phyloP scores from a whole-genome alignment of 768 basidiomycete genomes.

The Tremella mesenterica region DNA sequence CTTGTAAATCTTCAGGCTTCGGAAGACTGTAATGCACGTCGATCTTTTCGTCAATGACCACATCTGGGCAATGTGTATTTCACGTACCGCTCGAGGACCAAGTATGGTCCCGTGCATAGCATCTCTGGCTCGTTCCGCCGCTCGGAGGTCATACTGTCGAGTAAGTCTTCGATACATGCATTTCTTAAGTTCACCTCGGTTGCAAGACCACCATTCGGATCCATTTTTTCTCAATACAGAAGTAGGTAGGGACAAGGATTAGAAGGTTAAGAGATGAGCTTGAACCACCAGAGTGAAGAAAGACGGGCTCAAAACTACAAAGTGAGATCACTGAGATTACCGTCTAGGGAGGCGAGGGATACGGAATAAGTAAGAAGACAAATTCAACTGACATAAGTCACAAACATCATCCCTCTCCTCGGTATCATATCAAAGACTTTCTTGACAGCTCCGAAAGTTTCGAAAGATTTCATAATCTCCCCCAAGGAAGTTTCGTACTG shows the following conservation, averaged over 20 bases:
- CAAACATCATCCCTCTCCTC: slow-evolving; percentile 96
- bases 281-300: too few species aligned
- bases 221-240: too few species aligned
- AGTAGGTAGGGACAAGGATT: neutral
- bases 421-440: slow-evolving; percentile 92
- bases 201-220: too few species aligned
- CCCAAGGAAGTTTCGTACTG: slow-evolving; percentile 48
- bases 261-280: too few species aligned
- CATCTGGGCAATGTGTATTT: neutral
- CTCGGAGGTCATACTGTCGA: slow-evolving; percentile 75
- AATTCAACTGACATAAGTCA: slow-evolving; percentile 93
- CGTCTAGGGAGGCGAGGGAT: too few species aligned
- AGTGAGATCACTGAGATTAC: too few species aligned
- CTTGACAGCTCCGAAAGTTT: slow-evolving; percentile 90
- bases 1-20: slow-evolving; percentile 66
- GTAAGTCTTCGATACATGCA: neutral
- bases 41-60: slow-evolving; percentile 55
- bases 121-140: slow-evolving; percentile 85
- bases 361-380: too few species aligned
- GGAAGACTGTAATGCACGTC: slow-evolving; percentile 98
- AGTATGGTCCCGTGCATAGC: slow-evolving; percentile 82
- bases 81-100: slow-evolving; percentile 74
- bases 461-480: slow-evolving; percentile 74
- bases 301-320: too few species aligned
- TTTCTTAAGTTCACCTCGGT: too few species aligned